Evolutionary conservation across 2,329 filamentous ascomycete species (phyloP).

Genomic region (Zasmidium cellare): DNA sequence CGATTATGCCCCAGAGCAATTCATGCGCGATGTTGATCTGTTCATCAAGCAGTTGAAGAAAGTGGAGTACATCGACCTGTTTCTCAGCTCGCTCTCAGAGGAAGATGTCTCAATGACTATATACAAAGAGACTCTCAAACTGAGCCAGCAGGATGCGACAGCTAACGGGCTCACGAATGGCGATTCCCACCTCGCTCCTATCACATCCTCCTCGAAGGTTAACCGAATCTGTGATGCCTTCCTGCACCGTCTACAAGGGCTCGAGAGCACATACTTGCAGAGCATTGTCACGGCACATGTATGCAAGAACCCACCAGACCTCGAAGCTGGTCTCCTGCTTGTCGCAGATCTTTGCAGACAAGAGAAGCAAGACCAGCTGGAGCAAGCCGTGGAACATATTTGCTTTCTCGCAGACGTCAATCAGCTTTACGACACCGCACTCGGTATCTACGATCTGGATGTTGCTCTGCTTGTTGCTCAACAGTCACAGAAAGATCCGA

Average conservation of each 20-base stretch:
- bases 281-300: conserved; percentile 94
- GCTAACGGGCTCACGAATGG: conserved; percentile 15
- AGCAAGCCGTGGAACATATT: conserved; percentile 91
- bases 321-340: conserved; percentile 79
- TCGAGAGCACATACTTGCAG: conserved; percentile 69
- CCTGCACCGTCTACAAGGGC: conserved; percentile 63
- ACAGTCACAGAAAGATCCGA: conserved; percentile 90
- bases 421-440: conserved; percentile 82
- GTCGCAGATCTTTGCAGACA: conserved; percentile 68
- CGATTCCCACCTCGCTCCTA: background rate
- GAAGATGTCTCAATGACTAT: conserved; percentile 93
- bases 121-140: conserved; percentile 80
- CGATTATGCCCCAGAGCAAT: conserved; percentile 85
- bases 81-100: conserved; percentile 61
- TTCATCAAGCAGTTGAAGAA: conserved; percentile 86
- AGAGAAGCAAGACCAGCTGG: conserved; percentile 71
- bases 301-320: conserved; percentile 86
- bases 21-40: conserved; percentile 70
- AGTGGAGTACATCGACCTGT: conserved; percentile 81
- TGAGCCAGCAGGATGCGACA: conserved; percentile 27
- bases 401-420: conserved; percentile 96
- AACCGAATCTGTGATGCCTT: conserved; percentile 89
- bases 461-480: conserved; percentile 89
- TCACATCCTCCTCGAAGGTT: conserved; percentile 61
- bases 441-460: conserved; percentile 89